Conservation (phyloP, 345 rosid genomes). For the Salix koriyanagi region DNA sequence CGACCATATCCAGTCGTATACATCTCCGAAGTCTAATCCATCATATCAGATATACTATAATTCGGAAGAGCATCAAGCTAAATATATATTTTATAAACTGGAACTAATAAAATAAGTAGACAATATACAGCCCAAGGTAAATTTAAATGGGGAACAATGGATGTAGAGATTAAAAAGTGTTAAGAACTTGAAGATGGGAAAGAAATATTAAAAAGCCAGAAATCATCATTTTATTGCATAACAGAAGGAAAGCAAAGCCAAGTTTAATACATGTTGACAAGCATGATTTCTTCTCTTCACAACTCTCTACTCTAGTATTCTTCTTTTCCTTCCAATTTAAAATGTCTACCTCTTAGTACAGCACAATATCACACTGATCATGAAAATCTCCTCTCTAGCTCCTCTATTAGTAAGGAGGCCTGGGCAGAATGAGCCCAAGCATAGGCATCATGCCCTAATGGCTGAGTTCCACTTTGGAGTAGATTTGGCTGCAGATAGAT, state of each 20-base stretch:
- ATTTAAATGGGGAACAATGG: neutral
- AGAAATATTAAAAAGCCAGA: constrained; percentile 13
- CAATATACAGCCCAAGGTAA: neutral
- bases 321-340: neutral
- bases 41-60: constrained; percentile 10
- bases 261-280: constrained; percentile 11
- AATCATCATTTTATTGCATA: constrained; percentile 10
- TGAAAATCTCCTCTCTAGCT: constrained; percentile 1
- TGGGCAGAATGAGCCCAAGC: constrained; percentile 47
- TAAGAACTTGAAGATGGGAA: neutral
- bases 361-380: neutral
- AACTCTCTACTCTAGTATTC: constrained; percentile 10
- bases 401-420: constrained; percentile 43
- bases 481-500: constrained; percentile 62
- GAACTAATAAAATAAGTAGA: neutral
- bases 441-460: constrained; percentile 68
- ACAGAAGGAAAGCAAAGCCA: neutral
- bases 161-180: neutral
- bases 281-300: constrained; percentile 10
- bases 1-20: neutral
- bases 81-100: neutral
- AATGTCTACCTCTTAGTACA: constrained; percentile 3
- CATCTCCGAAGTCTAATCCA: constrained; percentile 14
- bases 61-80: neutral
- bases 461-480: constrained; percentile 53